These are phyloP conservation scores for Fusarium pseudonygamai DNA, from an alignment of 2,329 filamentous ascomycete genomes.

Conservation along the genomic window DNA sequence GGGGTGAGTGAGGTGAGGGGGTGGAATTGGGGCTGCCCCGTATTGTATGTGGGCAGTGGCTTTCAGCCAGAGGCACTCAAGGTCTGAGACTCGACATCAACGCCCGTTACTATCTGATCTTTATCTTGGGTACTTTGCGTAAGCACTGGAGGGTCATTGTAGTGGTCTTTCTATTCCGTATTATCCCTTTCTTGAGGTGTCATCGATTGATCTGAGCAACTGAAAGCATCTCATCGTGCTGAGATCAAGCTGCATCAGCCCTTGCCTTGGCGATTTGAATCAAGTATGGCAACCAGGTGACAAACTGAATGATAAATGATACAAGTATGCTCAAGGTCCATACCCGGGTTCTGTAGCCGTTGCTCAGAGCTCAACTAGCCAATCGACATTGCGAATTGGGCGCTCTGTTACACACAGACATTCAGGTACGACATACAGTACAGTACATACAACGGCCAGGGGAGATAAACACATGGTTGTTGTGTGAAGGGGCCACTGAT, in stretches of 20 bases:
- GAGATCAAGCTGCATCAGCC: not conserved
- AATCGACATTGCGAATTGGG: constrained; percentile 10
- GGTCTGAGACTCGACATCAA: not conserved
- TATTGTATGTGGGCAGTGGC: constrained; percentile 7
- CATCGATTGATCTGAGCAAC: not conserved
- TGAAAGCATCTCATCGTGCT: not conserved
- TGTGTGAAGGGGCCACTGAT: not conserved
- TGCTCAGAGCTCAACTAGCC: not conserved
- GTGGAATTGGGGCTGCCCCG: constrained; percentile 9
- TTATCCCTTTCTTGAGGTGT: not conserved
- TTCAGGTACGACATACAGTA: constrained; percentile 10
- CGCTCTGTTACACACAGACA: not conserved
- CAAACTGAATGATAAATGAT: not conserved
- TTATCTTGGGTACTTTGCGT: not conserved
- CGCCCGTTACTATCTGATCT: not conserved
- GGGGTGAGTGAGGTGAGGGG: constrained; percentile 20
- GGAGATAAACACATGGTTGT: constrained; percentile 16
- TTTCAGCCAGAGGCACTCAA: constrained; percentile 7
- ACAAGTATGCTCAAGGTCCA: not conserved
- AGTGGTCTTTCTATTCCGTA: not conserved
- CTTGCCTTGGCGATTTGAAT: not conserved
- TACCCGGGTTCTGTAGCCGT: constrained; percentile 7
- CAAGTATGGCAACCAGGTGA: not conserved
- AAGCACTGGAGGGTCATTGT: not conserved
- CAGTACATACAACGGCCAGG: not conserved